Evolutionary conservation across 495 filamentous ascomycete species (phyloP).

Genomic region (Penicillium longicatenatum): DNA sequence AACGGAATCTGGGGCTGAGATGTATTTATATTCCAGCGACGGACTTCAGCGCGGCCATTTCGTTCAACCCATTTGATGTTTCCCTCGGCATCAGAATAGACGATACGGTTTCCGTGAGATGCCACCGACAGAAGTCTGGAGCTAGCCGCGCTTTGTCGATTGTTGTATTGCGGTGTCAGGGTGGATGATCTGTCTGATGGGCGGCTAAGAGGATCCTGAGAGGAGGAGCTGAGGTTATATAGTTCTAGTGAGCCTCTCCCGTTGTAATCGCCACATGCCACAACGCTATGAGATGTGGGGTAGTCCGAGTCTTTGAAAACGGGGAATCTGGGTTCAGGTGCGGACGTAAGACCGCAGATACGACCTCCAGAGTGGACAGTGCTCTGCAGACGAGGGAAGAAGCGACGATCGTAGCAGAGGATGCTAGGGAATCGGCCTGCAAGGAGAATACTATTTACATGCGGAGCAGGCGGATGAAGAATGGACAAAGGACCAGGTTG

Average conservation of each 20-base stretch:
- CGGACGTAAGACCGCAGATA: slow-evolving; percentile 73
- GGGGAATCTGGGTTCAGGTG: slow-evolving; percentile 63
- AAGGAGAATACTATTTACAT: slow-evolving; percentile 54
- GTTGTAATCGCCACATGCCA: slow-evolving; percentile 93
- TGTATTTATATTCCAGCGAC: slow-evolving; percentile 69
- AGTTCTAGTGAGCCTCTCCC: slow-evolving; percentile 87
- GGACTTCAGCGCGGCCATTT: slow-evolving; percentile 79
- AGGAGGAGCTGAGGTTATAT: slow-evolving; percentile 62
- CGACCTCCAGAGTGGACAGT: slow-evolving; percentile 83
- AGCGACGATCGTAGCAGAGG: slow-evolving; percentile 84
- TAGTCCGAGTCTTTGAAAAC: slow-evolving; percentile 51
- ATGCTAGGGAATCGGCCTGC: slow-evolving; percentile 90
- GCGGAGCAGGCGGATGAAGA: slow-evolving; percentile 66
- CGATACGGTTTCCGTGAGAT: slow-evolving; percentile 81
- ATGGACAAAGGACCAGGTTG: slow-evolving; percentile 84
- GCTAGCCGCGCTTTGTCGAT: slow-evolving; percentile 78
- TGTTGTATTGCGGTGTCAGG: slow-evolving; percentile 55
- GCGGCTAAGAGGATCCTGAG: slow-evolving; percentile 19
- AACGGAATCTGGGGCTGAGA: slow-evolving; percentile 27
- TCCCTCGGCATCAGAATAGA: slow-evolving; percentile 82
- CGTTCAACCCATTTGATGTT: slow-evolving; percentile 91
- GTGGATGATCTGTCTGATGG: slow-evolving; percentile 38
- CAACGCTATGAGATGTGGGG: slow-evolving; percentile 61
- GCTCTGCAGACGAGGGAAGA: slow-evolving; percentile 74
- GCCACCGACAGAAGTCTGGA: slow-evolving; percentile 83